Conservation (phyloP, 345 rosid genomes). For the Eucalyptus leucophloia region DNA sequence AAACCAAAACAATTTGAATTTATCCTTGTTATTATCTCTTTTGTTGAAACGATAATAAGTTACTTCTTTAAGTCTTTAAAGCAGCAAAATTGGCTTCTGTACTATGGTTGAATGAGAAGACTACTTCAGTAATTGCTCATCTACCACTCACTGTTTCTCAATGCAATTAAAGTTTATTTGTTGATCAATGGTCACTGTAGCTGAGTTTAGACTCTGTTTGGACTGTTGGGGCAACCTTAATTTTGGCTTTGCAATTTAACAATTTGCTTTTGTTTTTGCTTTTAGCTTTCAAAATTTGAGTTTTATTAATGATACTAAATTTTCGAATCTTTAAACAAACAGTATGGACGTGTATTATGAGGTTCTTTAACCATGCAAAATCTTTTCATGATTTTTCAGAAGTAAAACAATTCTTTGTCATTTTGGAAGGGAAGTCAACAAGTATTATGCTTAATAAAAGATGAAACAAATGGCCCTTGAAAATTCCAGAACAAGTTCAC, state of each 20-base stretch:
- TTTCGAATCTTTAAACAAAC: not conserved
- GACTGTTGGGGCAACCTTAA: not conserved
- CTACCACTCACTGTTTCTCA: not conserved
- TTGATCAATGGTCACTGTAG: not conserved
- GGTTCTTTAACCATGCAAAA: not conserved
- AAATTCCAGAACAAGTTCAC: not conserved
- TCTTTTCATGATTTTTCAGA: not conserved
- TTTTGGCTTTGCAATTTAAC: not conserved
- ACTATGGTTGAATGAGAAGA: not conserved
- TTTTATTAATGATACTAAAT: not conserved
- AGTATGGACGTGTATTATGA: not conserved
- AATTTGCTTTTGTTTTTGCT: not conserved
- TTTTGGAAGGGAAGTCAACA: not conserved
- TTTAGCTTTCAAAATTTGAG: not conserved
- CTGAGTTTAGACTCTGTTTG: not conserved
- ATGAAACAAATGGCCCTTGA: not conserved
- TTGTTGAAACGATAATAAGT: not conserved
- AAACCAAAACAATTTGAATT: not conserved
- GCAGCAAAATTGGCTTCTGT: not conserved
- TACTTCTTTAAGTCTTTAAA: not conserved
- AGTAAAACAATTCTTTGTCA: not conserved
- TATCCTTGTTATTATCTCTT: not conserved
- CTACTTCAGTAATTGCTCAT: not conserved
- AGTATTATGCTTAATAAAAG: not conserved
- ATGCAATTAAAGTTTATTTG: not conserved